Conservation (phyloP, 2,329 filamentous ascomycete genomes). For the Cyclaneusma minus region DNA sequence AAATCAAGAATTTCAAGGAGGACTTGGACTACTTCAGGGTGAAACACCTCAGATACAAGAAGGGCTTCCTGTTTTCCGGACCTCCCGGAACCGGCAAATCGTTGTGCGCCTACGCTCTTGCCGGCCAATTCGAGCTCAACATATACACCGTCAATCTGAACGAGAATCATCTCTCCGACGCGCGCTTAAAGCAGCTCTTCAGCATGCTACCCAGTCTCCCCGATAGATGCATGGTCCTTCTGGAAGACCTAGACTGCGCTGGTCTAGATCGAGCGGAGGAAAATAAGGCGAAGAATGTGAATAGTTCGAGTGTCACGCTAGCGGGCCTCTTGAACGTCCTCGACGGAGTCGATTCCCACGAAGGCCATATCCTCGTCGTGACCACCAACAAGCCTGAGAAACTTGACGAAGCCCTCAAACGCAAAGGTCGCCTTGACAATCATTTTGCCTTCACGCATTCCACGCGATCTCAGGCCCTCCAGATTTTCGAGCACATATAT, state of each 20-base stretch:
- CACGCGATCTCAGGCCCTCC: slow-evolving; percentile 12
- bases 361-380: slow-evolving; percentile 56
- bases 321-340: slow-evolving; percentile 53
- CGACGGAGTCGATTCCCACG: slow-evolving; percentile 51
- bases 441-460: slow-evolving; percentile 33
- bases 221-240: slow-evolving; percentile 45
- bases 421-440: slow-evolving; percentile 47
- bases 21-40: slow-evolving; percentile 57
- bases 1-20: slow-evolving; percentile 71
- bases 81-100: slow-evolving; percentile 64
- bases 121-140: slow-evolving; percentile 48
- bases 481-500: slow-evolving; percentile 17
- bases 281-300: slow-evolving; percentile 4
- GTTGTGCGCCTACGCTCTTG: slow-evolving; percentile 48
- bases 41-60: slow-evolving; percentile 64
- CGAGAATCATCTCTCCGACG: slow-evolving; percentile 44
- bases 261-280: slow-evolving; percentile 32
- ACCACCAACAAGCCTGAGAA: slow-evolving; percentile 51
- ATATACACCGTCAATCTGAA: slow-evolving; percentile 49
- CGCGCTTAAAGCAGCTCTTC: slow-evolving; percentile 43
- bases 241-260: slow-evolving; percentile 57
- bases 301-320: slow-evolving; percentile 28
- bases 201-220: slow-evolving; percentile 44
- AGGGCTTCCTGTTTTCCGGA: slow-evolving; percentile 66
- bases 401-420: slow-evolving; percentile 43